phyloP scores from a whole-genome alignment of 1,284 basidiomycete genomes.

The Microbotryum scabiosae region DNA sequence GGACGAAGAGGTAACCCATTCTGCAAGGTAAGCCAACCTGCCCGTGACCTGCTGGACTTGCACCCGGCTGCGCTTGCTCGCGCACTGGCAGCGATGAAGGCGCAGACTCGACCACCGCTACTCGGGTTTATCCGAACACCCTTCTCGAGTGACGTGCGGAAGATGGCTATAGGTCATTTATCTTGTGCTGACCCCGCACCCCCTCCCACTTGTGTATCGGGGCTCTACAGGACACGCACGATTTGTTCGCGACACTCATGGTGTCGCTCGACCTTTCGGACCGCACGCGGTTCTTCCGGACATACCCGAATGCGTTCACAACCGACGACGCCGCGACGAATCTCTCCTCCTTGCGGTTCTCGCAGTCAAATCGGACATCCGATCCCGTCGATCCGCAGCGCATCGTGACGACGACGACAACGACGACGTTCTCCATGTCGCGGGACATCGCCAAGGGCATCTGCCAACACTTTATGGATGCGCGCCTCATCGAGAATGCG shows the following conservation, averaged over 20 bases:
- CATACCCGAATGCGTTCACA: constrained; percentile 88
- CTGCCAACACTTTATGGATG: constrained; percentile 99
- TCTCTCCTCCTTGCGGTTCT: constrained; percentile 92
- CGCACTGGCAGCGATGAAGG: too few relatives aligned
- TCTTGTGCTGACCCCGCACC: neutral
- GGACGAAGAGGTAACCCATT: constrained; percentile 38
- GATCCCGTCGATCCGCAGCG: constrained; percentile 95
- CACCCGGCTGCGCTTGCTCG: too few relatives aligned
- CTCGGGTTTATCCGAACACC: too few relatives aligned
- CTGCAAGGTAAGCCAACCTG: constrained; percentile 34
- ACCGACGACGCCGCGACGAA: constrained; percentile 95
- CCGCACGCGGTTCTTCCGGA: constrained; percentile 93
- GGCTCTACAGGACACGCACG: constrained; percentile 77
- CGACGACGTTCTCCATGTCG: constrained; percentile 99
- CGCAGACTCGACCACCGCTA: too few relatives aligned
- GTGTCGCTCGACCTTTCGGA: constrained; percentile 82
- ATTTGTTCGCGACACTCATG: constrained; percentile 92
- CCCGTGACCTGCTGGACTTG: neutral
- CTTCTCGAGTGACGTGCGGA: too few relatives aligned
- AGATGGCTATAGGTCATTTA: too few relatives aligned
- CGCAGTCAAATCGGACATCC: constrained; percentile 93
- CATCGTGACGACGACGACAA: constrained; percentile 97
- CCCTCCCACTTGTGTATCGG: neutral
- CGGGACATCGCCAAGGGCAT: constrained; percentile 99
- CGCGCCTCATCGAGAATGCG: constrained; percentile 92